Base-by-base conservation (phyloP, 148 eudicot genomes). In the Arbutus unedo region DNA sequence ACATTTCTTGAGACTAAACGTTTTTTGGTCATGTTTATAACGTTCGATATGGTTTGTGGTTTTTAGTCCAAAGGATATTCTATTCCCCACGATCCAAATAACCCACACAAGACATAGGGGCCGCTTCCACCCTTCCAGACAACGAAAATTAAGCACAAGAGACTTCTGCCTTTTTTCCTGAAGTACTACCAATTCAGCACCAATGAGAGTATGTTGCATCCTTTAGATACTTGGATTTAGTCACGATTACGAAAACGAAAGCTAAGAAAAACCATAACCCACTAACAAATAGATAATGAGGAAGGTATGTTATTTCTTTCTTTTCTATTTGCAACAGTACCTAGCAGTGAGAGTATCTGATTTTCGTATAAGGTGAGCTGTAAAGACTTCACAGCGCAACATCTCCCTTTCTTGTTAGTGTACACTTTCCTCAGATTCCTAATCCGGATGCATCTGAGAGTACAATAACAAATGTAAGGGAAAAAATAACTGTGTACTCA, bases 281-380 rank as follows among this genome's bases (percentile, higher is more conserved):
- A 73, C 23, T 19, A 3, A 73, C 53, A 19, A 45, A n/a, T n/a
- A 47, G n/a, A 45, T 3, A 73, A 66, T 25, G 53, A 44, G 25
- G 49, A 73, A 73, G 23, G 45, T 73, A 18, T 47, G 50, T 1
- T 19, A 14, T 73, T 44, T 19, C 25, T 18, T 41, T 44, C 50
- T 73, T 18, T 25, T 8, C 50, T 43, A 7, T n/a, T 41, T 43
- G 74, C 48, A 15, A 70, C 48, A 43, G 45, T 88, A 96, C 97
- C 99, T 85, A 97, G 89, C 90, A 97, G 99, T 78, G 96, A 94
- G 74, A 97, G 95, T 80, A 94, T 93, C 84, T 97, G 99, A 88
- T 97, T 93, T 89, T 94, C 99, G 84, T 92, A 92, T 80, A 97
- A 85, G 76, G 88, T 93, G 84, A 97, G 90, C 83, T 94, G 91